Evolutionary conservation across 345 rosid genomes (phyloP), one percentile per base, ranked within the genome.

Genomic region (Gossypioides kirkii): DNA sequence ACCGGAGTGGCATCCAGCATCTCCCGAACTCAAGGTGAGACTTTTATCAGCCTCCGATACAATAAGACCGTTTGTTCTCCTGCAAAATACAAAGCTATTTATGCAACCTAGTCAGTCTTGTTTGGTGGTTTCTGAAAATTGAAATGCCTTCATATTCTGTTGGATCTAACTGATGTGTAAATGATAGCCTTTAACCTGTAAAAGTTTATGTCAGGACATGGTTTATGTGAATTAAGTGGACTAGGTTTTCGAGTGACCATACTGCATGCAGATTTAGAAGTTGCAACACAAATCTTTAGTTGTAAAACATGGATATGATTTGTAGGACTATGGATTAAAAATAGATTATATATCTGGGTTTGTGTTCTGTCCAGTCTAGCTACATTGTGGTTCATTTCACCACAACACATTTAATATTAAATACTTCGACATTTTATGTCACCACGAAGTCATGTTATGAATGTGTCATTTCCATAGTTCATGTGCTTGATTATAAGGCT

Each of bases 1-100:
- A 26, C 99, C 99, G 17, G 97, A 89, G 66, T 92, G 99, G 97
- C 99, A 95, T 77, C 99, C 99, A 17, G 98, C 98, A 69, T 81
- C 97, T 12, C 62, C 62, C n/a, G 96, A 95, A 72, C 83, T 95
- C 67, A 92, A 91, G 91, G 98, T 89, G 38, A 61, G 79, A 25
- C 18, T 73, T 55, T 60, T 75, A 25, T 59, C 49, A 43, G 46
- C 75, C 46, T 46, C 61, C 0, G 13, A 49, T 72, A 9, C 70
- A 72, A 25, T 25, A 58, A 26, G 43, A 14, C 20, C 20, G 7
- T 17, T 11, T 61, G 14, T 17, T 36, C 4, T 42, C 55, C 3
- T 61, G 22, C 13, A 7, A 9, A 36, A 17, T 36, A 49, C 50
- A 18, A 63, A 65, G 32, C 58, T 20, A 59, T 58, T 56, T 43